Percentiles rank a stretch among this genome's conserved stretches.
Evolutionary conservation across 2,329 filamentous ascomycete species (phyloP).

Genomic region (Calycina herbarum): DNA sequence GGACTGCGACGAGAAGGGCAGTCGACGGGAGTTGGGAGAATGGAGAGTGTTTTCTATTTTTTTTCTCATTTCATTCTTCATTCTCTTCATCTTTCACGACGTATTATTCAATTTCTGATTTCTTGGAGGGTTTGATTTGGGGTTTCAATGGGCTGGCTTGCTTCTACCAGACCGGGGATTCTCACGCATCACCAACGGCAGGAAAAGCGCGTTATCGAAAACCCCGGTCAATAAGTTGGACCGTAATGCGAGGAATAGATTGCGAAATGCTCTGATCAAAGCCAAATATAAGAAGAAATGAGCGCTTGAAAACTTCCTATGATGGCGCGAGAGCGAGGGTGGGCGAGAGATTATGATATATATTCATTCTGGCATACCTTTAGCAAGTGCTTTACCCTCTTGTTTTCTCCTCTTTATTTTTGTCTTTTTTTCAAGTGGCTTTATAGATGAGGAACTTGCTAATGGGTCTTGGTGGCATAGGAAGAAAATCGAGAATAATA

Average conservation of each 20-base stretch:
- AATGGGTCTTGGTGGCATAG: slow-evolving; percentile 18
- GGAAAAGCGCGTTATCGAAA: not conserved
- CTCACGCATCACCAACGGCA: not conserved
- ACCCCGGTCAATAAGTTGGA: not conserved
- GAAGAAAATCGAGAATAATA: slow-evolving; percentile 34
- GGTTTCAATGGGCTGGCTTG: not conserved
- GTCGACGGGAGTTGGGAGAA: no score
- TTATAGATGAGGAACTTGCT: not conserved
- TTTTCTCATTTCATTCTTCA: no score
- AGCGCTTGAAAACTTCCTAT: not conserved
- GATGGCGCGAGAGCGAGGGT: no score
- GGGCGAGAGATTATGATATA: no score
- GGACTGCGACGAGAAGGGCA: no score
- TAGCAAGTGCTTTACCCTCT: not conserved
- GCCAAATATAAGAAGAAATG: not conserved
- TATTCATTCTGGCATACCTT: no score
- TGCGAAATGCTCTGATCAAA: not conserved
- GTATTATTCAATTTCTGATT: no score
- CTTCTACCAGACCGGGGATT: not conserved
- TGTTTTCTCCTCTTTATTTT: no score
- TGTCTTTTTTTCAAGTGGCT: no score
- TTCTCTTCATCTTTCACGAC: not conserved
- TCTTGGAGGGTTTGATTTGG: no score
- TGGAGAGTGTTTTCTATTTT: no score
- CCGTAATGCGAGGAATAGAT: not conserved